A percentile compares a stretch with the other conserved stretches of the same genome.
These are phyloP conservation scores for Populus alba DNA, from an alignment of 345 rosid species.

Conservation along the genomic window DNA sequence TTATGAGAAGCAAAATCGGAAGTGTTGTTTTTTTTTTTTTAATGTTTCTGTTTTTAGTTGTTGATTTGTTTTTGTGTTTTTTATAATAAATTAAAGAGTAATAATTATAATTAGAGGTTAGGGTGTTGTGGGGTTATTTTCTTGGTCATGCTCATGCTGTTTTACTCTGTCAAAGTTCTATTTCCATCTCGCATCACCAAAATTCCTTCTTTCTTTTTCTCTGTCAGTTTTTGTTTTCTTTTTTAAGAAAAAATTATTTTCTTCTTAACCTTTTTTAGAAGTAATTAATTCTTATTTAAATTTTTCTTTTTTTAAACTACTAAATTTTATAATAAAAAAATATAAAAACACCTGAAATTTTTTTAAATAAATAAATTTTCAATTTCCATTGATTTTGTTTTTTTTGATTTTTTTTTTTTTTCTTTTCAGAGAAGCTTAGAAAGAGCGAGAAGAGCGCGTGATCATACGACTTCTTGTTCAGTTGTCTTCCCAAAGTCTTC, in stretches of 20 bases:
- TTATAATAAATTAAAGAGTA: neutral
- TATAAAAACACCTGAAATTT: no score
- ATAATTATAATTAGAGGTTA: neutral
- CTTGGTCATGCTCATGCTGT: neutral
- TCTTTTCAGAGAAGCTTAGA: neutral
- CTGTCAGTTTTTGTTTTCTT: neutral
- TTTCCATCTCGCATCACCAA: neutral
- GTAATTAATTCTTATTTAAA: no score
- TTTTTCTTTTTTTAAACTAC: no score
- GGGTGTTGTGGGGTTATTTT: neutral
- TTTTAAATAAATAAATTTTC: no score
- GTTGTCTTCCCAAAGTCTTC: no score
- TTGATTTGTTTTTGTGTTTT: neutral
- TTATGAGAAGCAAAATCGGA: neutral
- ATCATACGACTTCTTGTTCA: neutral
- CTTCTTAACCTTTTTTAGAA: neutral
- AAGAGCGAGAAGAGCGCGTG: conserved; percentile 1
- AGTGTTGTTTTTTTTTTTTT: neutral
- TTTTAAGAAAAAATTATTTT: no score
- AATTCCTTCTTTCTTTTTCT: neutral
- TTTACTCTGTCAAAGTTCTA: conserved; percentile 4
- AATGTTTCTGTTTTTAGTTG: neutral
- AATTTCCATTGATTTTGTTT: no score
- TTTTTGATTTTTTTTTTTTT: no score
- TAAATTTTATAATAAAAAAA: no score